These are phyloP conservation scores for Komagataella pastoris DNA, from an alignment of 805 yeast genomes.

Conservation along the genomic window DNA sequence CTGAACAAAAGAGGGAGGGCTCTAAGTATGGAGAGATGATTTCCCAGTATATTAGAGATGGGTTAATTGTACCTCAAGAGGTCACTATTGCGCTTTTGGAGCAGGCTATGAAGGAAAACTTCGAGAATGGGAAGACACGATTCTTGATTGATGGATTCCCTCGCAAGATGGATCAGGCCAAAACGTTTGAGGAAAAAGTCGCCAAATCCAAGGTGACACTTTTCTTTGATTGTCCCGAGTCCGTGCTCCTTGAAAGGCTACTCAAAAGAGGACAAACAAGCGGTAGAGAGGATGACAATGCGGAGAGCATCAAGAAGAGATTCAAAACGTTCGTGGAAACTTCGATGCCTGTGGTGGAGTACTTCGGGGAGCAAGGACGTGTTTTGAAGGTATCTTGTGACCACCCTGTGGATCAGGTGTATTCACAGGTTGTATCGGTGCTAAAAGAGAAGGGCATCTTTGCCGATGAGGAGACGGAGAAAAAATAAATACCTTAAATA, in stretches of 20 bases:
- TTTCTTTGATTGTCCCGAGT: conserved; percentile 73
- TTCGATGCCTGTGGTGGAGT: conserved; percentile 86
- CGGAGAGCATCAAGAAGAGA: conserved; percentile 82
- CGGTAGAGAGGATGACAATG: conserved; percentile 89
- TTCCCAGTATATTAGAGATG: conserved; percentile 73
- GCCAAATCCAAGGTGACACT: conserved; percentile 61
- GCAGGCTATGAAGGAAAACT: conserved; percentile 56
- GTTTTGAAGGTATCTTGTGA: conserved; percentile 76
- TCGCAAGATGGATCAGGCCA: conserved; percentile 95
- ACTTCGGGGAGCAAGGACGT: conserved; percentile 56
- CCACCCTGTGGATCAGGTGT: conserved; percentile 69
- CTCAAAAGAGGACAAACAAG: conserved; percentile 88
- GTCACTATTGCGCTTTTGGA: conserved; percentile 75
- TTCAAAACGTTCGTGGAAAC: conserved; percentile 79
- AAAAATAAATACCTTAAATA: not conserved
- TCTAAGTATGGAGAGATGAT: conserved; percentile 80
- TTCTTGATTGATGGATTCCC: conserved; percentile 96
- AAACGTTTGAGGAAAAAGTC: conserved; percentile 72
- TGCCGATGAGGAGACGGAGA: not conserved
- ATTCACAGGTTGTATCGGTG: conserved; percentile 51
- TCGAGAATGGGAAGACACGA: conserved; percentile 35
- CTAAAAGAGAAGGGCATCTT: conserved; percentile 29
- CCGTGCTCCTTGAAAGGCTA: conserved; percentile 72
- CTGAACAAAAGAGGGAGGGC: conserved; percentile 75
- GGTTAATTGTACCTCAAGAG: conserved; percentile 86